A percentile compares a stretch with the other conserved stretches of the same genome.
Evolutionary conservation across 495 filamentous ascomycete genomes (phyloP).

Genomic region (Apodospora peruviana): DNA sequence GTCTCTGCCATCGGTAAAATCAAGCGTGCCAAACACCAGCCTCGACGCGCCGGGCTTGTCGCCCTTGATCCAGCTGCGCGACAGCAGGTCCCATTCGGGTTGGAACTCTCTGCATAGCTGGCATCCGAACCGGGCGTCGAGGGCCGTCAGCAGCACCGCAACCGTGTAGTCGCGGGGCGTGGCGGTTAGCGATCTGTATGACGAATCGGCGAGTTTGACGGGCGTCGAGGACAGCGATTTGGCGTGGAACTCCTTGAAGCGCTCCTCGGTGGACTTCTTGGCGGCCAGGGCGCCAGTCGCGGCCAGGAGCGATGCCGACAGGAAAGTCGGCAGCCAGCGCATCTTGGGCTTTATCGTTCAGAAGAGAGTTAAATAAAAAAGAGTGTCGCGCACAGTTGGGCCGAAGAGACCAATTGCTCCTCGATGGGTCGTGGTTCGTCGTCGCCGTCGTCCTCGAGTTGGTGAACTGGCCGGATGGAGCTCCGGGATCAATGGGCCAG

Average conservation of each 20-base stretch:
- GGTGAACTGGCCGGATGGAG: constrained; percentile 2
- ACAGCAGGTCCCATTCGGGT: constrained; percentile 88
- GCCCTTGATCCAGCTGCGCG: constrained; percentile 79
- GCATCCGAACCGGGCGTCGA: constrained; percentile 81
- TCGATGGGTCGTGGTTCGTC: constrained; percentile 1
- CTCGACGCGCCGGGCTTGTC: constrained; percentile 67
- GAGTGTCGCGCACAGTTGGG: constrained; percentile 2
- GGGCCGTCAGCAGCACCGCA: constrained; percentile 79
- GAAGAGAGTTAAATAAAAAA: not conserved
- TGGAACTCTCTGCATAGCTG: constrained; percentile 83
- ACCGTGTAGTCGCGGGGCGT: constrained; percentile 78
- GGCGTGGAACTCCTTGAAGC: constrained; percentile 62
- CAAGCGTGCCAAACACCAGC: constrained; percentile 77
- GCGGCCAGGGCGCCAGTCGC: constrained; percentile 49
- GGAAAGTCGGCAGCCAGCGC: constrained; percentile 52
- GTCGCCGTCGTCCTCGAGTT: constrained; percentile 13
- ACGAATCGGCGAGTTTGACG: constrained; percentile 67
- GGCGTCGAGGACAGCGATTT: constrained; percentile 61
- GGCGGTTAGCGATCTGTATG: constrained; percentile 69
- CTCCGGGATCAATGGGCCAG: constrained; percentile 1
- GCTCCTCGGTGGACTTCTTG: constrained; percentile 48
- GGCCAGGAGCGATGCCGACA: constrained; percentile 49
- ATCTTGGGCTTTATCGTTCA: constrained; percentile 31
- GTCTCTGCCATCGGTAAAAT: constrained; percentile 78
- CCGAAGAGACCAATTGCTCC: constrained; percentile 23